phyloP scores from a whole-genome alignment of 345 rosid genomes.

The Citrus sp. region DNA sequence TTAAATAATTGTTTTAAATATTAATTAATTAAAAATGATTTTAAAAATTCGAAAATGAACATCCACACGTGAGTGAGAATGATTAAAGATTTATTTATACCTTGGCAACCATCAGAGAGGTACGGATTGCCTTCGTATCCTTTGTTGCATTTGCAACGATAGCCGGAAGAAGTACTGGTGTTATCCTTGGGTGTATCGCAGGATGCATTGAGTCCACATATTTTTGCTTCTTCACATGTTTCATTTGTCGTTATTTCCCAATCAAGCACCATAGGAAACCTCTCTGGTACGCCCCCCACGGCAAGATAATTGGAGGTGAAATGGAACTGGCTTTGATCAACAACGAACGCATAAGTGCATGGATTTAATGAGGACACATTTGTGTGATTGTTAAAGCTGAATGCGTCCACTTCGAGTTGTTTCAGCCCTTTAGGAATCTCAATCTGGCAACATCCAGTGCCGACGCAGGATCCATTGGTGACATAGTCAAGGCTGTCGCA shows the following conservation, averaged over 20 bases:
- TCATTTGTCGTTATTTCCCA: conserved; percentile 7
- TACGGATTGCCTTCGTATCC: conserved; percentile 42
- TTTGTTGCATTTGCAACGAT: conserved; percentile 16
- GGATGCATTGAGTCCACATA: conserved; percentile 7
- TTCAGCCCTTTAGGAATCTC: conserved; percentile 12
- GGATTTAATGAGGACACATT: neutral
- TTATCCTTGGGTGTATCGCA: conserved; percentile 5
- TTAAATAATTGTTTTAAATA: too few relatives aligned
- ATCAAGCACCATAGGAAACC: conserved; percentile 14
- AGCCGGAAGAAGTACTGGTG: neutral
- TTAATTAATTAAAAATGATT: too few relatives aligned
- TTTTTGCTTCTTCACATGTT: neutral
- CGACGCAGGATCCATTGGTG: conserved; percentile 14
- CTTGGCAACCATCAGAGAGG: neutral
- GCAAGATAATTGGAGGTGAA: neutral
- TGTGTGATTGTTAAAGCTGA: neutral
- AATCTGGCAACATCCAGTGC: conserved; percentile 33
- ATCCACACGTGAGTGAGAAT: too few relatives aligned
- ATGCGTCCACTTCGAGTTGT: too few relatives aligned
- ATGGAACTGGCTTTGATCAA: conserved; percentile 6
- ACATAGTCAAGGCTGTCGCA: neutral
- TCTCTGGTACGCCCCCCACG: neutral
- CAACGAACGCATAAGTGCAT: conserved; percentile 33
- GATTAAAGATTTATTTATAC: neutral
- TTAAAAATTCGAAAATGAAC: too few relatives aligned